Evolutionary conservation across 2,329 filamentous ascomycete species (phyloP).

Genomic region (Trichoderma sp.): DNA sequence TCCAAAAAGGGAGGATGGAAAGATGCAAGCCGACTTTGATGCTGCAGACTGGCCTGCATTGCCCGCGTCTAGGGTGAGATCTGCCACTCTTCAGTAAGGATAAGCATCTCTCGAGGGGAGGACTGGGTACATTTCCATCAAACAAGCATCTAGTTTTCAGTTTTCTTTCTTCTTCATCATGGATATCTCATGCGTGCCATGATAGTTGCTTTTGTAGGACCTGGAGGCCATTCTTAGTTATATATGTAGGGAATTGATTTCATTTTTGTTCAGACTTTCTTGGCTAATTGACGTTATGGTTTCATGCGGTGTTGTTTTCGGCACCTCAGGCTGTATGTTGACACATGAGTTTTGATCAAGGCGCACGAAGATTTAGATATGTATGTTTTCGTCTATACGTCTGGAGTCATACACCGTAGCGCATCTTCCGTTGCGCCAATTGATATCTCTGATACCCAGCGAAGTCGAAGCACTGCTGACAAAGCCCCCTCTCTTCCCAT

Average conservation of each 20-base stretch:
- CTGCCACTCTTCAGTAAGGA: conserved; percentile 27
- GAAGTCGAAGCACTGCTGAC: background rate
- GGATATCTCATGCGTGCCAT: too few relatives aligned
- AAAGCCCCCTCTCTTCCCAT: background rate
- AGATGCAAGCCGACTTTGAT: conserved; percentile 18
- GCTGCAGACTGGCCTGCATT: conserved; percentile 37
- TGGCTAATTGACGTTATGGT: too few relatives aligned
- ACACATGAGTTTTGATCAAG: conserved; percentile 14
- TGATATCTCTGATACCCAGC: conserved; percentile 3
- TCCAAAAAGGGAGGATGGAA: background rate
- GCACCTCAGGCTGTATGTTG: too few relatives aligned
- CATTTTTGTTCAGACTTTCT: too few relatives aligned
- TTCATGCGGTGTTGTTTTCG: background rate
- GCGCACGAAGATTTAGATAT: background rate
- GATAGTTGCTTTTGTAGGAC: too few relatives aligned
- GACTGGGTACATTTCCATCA: background rate
- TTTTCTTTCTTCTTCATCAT: background rate
- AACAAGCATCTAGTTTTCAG: background rate
- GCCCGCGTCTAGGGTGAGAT: conserved; percentile 35
- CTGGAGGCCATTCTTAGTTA: too few relatives aligned
- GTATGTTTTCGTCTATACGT: conserved; percentile 18
- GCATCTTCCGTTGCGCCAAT: conserved; percentile 6
- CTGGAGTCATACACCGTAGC: conserved; percentile 12
- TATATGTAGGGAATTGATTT: too few relatives aligned
- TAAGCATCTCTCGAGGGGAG: background rate